phyloP scores from a whole-genome alignment of 2,329 filamentous ascomycete genomes.

The Cordyceps farinosa region DNA sequence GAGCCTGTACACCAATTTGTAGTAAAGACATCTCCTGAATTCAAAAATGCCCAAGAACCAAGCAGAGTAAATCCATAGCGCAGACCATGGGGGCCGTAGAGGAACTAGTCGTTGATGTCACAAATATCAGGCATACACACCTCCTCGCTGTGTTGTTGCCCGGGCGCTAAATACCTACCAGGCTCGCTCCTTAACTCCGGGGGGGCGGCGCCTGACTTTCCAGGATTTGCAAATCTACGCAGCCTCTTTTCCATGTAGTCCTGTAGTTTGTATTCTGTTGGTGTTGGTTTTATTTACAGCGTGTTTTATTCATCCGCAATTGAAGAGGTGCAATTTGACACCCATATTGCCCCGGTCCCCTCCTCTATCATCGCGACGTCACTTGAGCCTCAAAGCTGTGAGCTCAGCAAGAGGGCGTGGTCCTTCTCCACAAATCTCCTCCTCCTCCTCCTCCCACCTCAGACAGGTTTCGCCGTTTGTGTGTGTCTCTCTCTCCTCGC shows the following conservation, averaged over 20 bases:
- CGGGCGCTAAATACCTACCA: background rate
- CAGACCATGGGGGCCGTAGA: background rate
- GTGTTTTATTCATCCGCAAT: background rate
- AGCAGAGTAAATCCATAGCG: background rate
- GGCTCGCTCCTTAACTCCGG: conserved; percentile 8
- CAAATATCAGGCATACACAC: conserved; percentile 3
- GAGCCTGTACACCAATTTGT: background rate
- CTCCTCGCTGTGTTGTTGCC: background rate
- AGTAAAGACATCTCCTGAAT: background rate
- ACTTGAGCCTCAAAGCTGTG: conserved; percentile 2
- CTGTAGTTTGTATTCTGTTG: background rate
- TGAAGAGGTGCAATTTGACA: background rate
- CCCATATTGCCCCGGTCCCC: conserved; percentile 4
- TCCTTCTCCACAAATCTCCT: conserved; percentile 10
- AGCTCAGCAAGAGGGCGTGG: background rate
- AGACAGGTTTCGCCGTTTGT: background rate
- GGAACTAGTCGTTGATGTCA: background rate
- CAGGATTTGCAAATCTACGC: background rate
- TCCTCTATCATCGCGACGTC: background rate
- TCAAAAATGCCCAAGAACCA: background rate
- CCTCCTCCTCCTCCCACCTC: background rate
- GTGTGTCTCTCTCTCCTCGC: background rate
- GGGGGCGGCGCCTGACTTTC: conserved; percentile 1
- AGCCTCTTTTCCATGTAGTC: background rate
- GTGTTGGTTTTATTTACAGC: no score